phyloP scores from a whole-genome alignment of 2,329 filamentous ascomycete species.

The Fusarium illudens region DNA sequence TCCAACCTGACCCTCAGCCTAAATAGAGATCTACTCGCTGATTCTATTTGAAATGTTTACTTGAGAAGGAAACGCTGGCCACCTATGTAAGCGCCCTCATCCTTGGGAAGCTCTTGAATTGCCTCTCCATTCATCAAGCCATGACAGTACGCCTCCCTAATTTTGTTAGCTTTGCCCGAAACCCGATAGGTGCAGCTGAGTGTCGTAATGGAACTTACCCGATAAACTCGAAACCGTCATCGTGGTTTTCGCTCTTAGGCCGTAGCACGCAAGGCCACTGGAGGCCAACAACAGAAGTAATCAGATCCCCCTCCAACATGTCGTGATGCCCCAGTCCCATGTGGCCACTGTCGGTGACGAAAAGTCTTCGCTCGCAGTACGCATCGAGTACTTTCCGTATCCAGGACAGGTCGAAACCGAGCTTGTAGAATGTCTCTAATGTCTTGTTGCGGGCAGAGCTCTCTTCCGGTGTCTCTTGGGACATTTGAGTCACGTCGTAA shows the following conservation, averaged over 20 bases:
- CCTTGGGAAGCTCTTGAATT: not conserved
- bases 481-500: conserved; percentile 5
- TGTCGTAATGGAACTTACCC: conserved; percentile 14
- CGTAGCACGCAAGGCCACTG: conserved; percentile 22
- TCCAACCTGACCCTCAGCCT: too few relatives aligned
- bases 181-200: not conserved
- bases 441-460: not conserved
- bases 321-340: conserved; percentile 33
- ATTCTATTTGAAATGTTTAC: not conserved
- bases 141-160: conserved; percentile 33
- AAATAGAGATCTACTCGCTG: not conserved
- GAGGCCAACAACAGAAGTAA: conserved; percentile 23
- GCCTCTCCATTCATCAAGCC: conserved; percentile 31
- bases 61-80: not conserved
- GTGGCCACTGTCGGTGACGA: conserved; percentile 20
- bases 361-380: conserved; percentile 29
- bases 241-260: not conserved
- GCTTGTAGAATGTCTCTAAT: not conserved
- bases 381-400: not conserved
- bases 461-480: not conserved
- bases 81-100: not conserved
- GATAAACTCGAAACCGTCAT: conserved; percentile 29
- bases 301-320: conserved; percentile 14
- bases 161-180: not conserved
- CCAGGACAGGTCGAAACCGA: conserved; percentile 17